phyloP scores from a whole-genome alignment of 371 early-diverging fungal genomes.

The Cladochytrium tenue region DNA sequence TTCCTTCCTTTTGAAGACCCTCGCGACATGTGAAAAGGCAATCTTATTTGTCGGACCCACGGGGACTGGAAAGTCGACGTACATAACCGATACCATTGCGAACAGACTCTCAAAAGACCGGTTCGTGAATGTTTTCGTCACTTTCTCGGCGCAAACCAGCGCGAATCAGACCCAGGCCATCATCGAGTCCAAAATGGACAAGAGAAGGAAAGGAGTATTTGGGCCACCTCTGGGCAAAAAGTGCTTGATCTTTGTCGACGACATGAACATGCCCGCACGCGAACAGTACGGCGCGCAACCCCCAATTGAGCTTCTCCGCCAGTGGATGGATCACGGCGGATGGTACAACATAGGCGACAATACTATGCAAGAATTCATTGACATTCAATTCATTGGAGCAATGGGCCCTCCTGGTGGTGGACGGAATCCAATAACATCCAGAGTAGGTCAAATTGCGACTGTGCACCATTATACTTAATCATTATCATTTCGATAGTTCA shows the following conservation, averaged over 20 bases:
- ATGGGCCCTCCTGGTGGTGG: constrained; percentile 61
- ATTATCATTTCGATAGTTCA: constrained; percentile 28
- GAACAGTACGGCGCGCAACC: constrained; percentile 58
- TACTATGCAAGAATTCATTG: constrained; percentile 47
- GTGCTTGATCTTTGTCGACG: constrained; percentile 54
- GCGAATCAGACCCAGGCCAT: constrained; percentile 57
- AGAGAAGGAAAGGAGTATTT: constrained; percentile 51
- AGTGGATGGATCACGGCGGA: constrained; percentile 59
- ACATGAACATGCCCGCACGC: constrained; percentile 56
- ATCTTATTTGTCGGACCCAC: constrained; percentile 56
- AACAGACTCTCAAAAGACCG: constrained; percentile 41
- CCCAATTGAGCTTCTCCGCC: constrained; percentile 54
- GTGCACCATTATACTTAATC: background rate
- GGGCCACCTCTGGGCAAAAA: constrained; percentile 51
- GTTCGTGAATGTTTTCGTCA: constrained; percentile 48
- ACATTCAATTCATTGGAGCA: constrained; percentile 55
- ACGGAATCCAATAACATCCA: constrained; percentile 45
- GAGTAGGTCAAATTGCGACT: constrained; percentile 26
- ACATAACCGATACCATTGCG: constrained; percentile 49
- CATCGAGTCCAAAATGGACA: constrained; percentile 56
- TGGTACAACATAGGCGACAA: constrained; percentile 56
- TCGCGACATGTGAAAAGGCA: constrained; percentile 40
- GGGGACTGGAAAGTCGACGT: constrained; percentile 57
- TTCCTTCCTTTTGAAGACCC: constrained; percentile 43
- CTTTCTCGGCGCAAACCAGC: constrained; percentile 55